Conservation (phyloP, 1,284 basidiomycete genomes). For the Leccinum subspadiceum region DNA sequence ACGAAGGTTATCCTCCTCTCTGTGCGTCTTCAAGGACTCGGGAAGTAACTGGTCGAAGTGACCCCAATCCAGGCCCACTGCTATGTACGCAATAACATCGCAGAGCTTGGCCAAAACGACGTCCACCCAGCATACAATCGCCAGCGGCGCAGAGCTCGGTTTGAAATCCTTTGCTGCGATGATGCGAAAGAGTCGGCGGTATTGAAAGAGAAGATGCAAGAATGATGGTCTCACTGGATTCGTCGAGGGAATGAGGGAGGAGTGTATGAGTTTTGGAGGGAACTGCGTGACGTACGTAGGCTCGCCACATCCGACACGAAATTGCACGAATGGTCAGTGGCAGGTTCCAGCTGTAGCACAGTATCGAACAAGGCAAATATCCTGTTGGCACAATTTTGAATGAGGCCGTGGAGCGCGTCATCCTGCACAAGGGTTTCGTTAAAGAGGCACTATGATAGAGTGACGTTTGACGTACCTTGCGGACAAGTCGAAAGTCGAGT, state of each 20-base stretch:
- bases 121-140: slow-evolving; percentile 62
- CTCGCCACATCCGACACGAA: slow-evolving; percentile 24
- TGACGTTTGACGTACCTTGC: slow-evolving; percentile 22
- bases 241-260: slow-evolving; percentile 4
- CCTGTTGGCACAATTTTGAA: slow-evolving; percentile 36
- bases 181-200: slow-evolving; percentile 45
- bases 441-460: background rate
- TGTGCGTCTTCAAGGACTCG: slow-evolving; percentile 38
- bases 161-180: slow-evolving; percentile 38
- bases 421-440: slow-evolving; percentile 31
- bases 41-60: slow-evolving; percentile 20
- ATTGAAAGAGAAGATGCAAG: slow-evolving; percentile 46
- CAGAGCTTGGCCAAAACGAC: slow-evolving; percentile 54
- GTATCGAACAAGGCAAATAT: slow-evolving; percentile 38
- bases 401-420: slow-evolving; percentile 29
- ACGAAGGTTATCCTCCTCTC: slow-evolving; percentile 48
- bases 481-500: slow-evolving; percentile 32
- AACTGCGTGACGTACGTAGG: slow-evolving; percentile 22
- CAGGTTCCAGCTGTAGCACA: slow-evolving; percentile 16
- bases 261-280: background rate
- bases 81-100: slow-evolving; percentile 38
- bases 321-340: background rate
- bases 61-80: slow-evolving; percentile 31
- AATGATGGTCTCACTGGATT: slow-evolving; percentile 29
- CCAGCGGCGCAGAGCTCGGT: slow-evolving; percentile 23